Evolutionary conservation across 1,139 yeast genomes (phyloP).

Genomic region (Sugiyamaella xylanicola): DNA sequence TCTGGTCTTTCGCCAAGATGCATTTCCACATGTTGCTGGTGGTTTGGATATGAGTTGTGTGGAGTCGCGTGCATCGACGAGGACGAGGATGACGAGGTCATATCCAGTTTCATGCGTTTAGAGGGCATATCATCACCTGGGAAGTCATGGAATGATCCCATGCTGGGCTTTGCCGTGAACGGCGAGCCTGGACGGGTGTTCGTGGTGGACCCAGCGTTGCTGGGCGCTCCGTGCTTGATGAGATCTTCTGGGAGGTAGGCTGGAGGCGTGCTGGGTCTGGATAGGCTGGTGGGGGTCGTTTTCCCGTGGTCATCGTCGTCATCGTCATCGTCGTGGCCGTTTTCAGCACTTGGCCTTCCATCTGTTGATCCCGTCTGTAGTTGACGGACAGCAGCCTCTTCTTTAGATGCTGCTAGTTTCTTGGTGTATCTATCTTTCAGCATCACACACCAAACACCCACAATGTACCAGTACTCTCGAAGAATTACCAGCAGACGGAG

Average conservation of each 20-base stretch:
- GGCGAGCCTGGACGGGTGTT: constrained; percentile 5
- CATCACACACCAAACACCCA: constrained; percentile 44
- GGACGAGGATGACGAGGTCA: not conserved
- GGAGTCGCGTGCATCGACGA: not conserved
- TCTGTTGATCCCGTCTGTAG: constrained; percentile 2
- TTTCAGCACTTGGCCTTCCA: not conserved
- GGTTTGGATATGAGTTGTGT: not conserved
- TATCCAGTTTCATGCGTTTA: constrained; percentile 3
- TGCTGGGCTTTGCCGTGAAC: constrained; percentile 8
- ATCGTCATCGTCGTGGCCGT: not conserved
- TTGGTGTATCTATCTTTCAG: constrained; percentile 39
- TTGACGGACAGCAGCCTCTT: not conserved
- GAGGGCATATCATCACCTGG: not conserved
- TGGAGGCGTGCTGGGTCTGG: constrained; percentile 36
- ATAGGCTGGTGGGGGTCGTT: constrained; percentile 22
- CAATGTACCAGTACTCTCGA: constrained; percentile 43
- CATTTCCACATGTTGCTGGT: not conserved
- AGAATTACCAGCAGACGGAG: constrained; percentile 39
- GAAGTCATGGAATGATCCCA: not conserved
- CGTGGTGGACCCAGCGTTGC: constrained; percentile 3
- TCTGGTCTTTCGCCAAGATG: constrained; percentile 1
- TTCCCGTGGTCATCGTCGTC: not conserved
- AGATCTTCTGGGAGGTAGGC: constrained; percentile 35
- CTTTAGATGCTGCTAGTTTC: constrained; percentile 1
- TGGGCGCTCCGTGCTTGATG: constrained; percentile 22